phyloP scores from a whole-genome alignment of 139 green algal species.

The Tetraselmis striata region DNA sequence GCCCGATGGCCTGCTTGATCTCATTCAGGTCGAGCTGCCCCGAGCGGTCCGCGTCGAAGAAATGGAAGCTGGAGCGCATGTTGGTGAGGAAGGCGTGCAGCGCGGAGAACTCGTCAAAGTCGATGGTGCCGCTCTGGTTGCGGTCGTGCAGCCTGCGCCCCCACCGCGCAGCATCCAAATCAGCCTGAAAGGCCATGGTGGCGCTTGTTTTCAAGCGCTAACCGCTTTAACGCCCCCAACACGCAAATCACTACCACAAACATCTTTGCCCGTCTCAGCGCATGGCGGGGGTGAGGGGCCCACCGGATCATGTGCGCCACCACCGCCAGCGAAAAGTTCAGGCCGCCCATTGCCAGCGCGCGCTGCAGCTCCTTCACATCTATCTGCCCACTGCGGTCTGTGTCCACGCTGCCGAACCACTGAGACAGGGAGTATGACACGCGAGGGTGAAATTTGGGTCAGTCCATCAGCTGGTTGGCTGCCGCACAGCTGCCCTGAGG shows the following conservation, averaged over 20 bases:
- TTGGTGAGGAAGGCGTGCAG: constrained; percentile 51
- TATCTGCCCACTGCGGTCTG: constrained; percentile 1
- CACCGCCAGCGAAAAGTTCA: neutral
- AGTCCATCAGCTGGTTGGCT: no score
- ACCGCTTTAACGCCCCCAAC: no score
- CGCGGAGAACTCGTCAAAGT: constrained; percentile 27
- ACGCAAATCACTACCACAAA: no score
- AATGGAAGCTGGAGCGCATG: constrained; percentile 36
- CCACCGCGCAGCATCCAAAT: no score
- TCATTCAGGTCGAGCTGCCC: neutral
- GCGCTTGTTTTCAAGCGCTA: no score
- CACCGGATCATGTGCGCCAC: constrained; percentile 2
- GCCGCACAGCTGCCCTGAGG: no score
- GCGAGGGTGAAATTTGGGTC: no score
- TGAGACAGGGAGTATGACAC: no score
- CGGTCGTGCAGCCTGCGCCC: constrained; percentile 35
- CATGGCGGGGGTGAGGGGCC: no score
- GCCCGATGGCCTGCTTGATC: neutral
- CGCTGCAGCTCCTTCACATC: constrained; percentile 1
- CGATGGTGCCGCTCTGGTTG: constrained; percentile 18
- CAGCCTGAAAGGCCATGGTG: no score
- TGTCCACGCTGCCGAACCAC: neutral
- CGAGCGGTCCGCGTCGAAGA: constrained; percentile 26
- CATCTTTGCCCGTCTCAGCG: no score
- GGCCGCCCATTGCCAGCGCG: neutral